Evolutionary conservation across 495 filamentous ascomycete genomes (phyloP), one percentile per base, ranked within the genome.

Genomic region (Polyplosphaeria fusca): DNA sequence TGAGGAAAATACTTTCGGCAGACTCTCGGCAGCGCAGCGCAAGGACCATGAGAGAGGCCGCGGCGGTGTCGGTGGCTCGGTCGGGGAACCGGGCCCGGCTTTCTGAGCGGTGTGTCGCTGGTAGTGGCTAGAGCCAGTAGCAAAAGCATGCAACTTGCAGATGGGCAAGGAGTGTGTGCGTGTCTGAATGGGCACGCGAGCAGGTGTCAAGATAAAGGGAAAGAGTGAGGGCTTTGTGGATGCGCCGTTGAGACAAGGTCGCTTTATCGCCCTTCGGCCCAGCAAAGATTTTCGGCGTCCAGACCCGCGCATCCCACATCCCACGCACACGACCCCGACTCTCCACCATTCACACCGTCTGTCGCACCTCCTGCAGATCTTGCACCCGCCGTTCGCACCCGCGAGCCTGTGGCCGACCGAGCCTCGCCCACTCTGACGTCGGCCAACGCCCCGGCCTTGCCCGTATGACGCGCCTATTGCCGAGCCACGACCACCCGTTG

Each of bases 61-160:
- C 5, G 47, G 48, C 48, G 48, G 32, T 52, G 28, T 38, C 32
- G 50, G 50, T 45, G 40, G 16, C 25, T 12, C 39, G 5, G 39
- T 42, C 39, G 39, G 23, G 40, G 40, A 26, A 30, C 7, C 25
- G 7, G 24, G 30, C 14, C 30, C n/a, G 47, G 30, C 22, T 2
- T 5, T 40, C 14, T 13, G 27, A 38, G 47, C n/a, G 28, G 16
- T 13, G 48, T 32, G 48, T 28, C 24, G 47, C 24, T 24, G 22
- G 4, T 3, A 3, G 3, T 18, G 18, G 18, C 26, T 13, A 7
- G n/a, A n/a, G n/a, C n/a, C 5, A 42, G 39, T 19, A 23, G 43
- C 18, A 46, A 38, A 51, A 14, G 28, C 13, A 5, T 51, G 47
- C 14, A n/a, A 19, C 32, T 42, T 7, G 5, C 39, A 19, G 19